Evolutionary conservation across 139 green algal species (phyloP).

Genomic region (Coelastrella sp.): DNA sequence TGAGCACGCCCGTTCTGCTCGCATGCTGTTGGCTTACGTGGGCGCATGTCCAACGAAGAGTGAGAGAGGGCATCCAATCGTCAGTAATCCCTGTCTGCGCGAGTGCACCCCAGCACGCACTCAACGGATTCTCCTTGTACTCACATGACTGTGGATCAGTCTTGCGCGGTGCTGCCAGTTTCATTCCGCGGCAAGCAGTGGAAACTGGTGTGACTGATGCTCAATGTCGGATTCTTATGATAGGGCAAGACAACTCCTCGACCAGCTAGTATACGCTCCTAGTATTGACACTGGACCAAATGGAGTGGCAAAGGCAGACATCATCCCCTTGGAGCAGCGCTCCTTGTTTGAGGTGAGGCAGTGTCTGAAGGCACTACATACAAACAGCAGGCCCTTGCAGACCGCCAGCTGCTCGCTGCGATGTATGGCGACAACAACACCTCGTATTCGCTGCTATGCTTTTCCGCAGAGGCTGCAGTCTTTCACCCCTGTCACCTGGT

Average conservation of each 20-base stretch:
- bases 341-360: not conserved
- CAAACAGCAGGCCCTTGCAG: too few species aligned
- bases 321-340: not conserved
- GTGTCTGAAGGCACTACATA: too few species aligned
- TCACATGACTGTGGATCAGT: too few species aligned
- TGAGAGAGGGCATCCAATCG: not conserved
- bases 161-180: too few species aligned
- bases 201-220: not conserved
- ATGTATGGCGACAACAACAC: not conserved
- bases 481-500: slow-evolving; percentile 79
- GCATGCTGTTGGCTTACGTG: too few species aligned
- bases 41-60: not conserved
- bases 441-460: slow-evolving; percentile 53
- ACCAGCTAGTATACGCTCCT: slow-evolving; percentile 27
- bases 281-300: not conserved
- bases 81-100: not conserved
- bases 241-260: not conserved
- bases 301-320: not conserved
- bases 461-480: slow-evolving; percentile 61
- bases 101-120: not conserved
- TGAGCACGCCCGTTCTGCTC: too few species aligned
- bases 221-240: slow-evolving; percentile 4
- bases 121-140: not conserved
- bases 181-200: too few species aligned
- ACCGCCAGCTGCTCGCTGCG: too few species aligned